Evolutionary conservation across 2,329 filamentous ascomycete genomes (phyloP).

Genomic region (Biscogniauxia sp.): DNA sequence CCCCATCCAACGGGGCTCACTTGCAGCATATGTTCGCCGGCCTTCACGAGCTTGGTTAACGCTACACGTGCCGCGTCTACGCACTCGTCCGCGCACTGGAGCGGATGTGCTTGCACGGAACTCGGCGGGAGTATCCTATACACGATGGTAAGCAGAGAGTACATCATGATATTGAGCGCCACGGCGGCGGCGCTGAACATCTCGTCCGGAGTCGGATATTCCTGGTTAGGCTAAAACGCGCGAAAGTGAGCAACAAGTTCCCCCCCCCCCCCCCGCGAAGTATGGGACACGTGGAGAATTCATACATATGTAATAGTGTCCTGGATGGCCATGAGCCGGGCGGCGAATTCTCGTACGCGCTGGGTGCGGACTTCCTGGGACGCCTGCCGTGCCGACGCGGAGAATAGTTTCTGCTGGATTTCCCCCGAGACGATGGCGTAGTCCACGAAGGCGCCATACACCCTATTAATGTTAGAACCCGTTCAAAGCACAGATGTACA

Average conservation of each 20-base stretch:
- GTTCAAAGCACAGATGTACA: too few relatives aligned
- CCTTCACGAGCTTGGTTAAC: conserved; percentile 16
- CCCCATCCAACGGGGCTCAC: conserved; percentile 8
- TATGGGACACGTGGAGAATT: too few relatives aligned
- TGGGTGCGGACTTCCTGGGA: conserved; percentile 20
- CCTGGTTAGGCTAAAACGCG: conserved; percentile 7
- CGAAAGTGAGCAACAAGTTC: not conserved
- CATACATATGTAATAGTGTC: conserved; percentile 19
- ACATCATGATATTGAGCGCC: conserved; percentile 13
- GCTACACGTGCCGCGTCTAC: conserved; percentile 23
- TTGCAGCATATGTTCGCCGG: conserved; percentile 14
- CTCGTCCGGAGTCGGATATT: conserved; percentile 10
- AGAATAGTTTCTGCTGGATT: conserved; percentile 26
- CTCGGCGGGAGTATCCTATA: conserved; percentile 14
- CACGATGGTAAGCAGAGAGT: conserved; percentile 13
- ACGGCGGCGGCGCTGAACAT: conserved; percentile 6
- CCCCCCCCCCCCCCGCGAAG: not conserved
- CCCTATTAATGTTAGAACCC: conserved; percentile 12
- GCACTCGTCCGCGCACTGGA: conserved; percentile 27
- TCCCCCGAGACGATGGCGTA: conserved; percentile 24
- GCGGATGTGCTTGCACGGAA: conserved; percentile 15
- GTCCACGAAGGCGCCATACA: conserved; percentile 22
- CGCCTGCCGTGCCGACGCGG: conserved; percentile 21
- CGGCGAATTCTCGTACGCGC: conserved; percentile 19
- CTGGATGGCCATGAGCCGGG: conserved; percentile 15